Base-by-base conservation (phyloP, 345 rosid species). In the Gossypioides kirkii region DNA sequence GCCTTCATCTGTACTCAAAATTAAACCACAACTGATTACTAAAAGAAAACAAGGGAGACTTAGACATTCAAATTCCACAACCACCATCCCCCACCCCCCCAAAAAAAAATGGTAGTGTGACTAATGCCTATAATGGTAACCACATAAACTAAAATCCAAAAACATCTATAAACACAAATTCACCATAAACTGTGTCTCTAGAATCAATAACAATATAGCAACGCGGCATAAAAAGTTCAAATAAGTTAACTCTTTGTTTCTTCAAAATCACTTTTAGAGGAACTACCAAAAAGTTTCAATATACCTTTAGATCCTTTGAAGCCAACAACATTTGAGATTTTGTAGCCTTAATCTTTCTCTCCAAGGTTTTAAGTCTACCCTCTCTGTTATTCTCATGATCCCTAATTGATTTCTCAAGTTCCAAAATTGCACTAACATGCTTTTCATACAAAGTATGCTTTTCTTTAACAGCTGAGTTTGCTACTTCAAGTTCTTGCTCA, bases 361-460 rank as follows among this genome's bases (percentile, higher is more conserved):
- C 93, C 76, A 94, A 84, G 76, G 81, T 90, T 76, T 92, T 92
- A 69, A 94, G 93, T 80, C 90, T 82, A 69, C 85, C 90, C 69
- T 87, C 95, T 78, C 98, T 84, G 82, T 87, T 90, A 74, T 80
- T 87, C 32, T 87, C 89, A 72, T 94, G 96, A 56, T 91, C 97
- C 81, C 77, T 90, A 69, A 94, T 90, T 46, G 97, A 87, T 79
- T 83, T 89, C 77, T 90, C 97, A 67, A 89, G 97, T 54, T 20
- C 76, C 53, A 80, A 82, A 73, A 91, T 93, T 10, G 77, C 73
- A 72, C 75, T 80, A 20, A 82, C 81, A 82, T 90, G 83, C 52
- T 80, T 79, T 73, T 85, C 81, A 79, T 84, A 86, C 70, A 86
- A 77, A 53, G 77, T 74, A 72, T 91, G 86, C 78, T 92, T 95